Evolutionary conservation across 2,329 filamentous ascomycete genomes (phyloP).

Genomic region (Penicillium sp.): DNA sequence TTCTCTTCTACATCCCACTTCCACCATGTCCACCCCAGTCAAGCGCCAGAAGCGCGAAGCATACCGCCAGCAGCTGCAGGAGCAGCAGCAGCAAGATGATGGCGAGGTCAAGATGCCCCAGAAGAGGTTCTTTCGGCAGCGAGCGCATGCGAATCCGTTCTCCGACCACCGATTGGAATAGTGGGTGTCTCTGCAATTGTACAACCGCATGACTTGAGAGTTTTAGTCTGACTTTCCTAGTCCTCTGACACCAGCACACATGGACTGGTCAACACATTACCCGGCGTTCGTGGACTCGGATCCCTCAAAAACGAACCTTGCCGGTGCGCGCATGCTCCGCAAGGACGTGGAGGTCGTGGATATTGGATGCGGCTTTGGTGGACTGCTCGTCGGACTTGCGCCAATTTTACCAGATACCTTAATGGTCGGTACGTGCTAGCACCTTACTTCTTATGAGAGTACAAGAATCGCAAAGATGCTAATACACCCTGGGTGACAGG

Average conservation of each 20-base stretch:
- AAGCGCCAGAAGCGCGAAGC: slow-evolving; percentile 62
- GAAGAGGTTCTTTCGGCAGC: slow-evolving; percentile 94
- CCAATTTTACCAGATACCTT: slow-evolving; percentile 75
- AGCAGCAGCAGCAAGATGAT: slow-evolving; percentile 19
- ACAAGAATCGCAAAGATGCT: not conserved
- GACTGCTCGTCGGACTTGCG: slow-evolving; percentile 77
- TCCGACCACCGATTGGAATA: slow-evolving; percentile 87
- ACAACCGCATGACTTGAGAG: too few species aligned
- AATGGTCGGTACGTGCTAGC: slow-evolving; percentile 63
- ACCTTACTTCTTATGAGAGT: not conserved
- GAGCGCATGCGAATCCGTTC: slow-evolving; percentile 96
- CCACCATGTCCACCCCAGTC: slow-evolving; percentile 33
- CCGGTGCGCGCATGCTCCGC: slow-evolving; percentile 42
- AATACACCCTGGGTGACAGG: slow-evolving; percentile 53
- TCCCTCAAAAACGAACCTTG: slow-evolving; percentile 28
- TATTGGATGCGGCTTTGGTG: slow-evolving; percentile 95
- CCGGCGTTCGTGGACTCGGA: slow-evolving; percentile 59
- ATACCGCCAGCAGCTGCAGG: slow-evolving; percentile 46
- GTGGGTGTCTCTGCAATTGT: slow-evolving; percentile 49
- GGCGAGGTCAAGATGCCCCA: slow-evolving; percentile 61
- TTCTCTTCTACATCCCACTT: not conserved
- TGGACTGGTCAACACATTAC: slow-evolving; percentile 87
- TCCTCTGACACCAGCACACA: slow-evolving; percentile 68
- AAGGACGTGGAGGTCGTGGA: slow-evolving; percentile 86
- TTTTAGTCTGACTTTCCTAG: slow-evolving; percentile 44